Base-by-base conservation (phyloP, 306 rosid genomes). In the Phaseolus lunatus region DNA sequence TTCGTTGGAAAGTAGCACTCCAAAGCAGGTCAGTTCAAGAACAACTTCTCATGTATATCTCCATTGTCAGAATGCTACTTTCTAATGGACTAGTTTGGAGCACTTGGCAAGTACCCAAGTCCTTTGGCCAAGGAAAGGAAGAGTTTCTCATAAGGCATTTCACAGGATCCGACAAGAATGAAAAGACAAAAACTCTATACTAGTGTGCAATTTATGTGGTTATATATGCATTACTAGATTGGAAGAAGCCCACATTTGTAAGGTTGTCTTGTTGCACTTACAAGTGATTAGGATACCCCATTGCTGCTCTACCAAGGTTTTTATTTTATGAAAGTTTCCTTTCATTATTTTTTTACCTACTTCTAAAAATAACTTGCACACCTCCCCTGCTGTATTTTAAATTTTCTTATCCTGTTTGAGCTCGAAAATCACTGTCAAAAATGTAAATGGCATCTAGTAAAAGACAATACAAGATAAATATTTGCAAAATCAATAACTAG, bases 171-270 rank as follows among this genome's bases (percentile, higher is more conserved):
- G 3, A 49, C 62, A 33, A 50, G 65, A 52, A 77, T 65, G 29
- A 52, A 54, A 39, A 65, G 65, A 9, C 9, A 11, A 64, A 52
- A 65, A 37, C 44, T 18, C 53, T 16, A 7, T 10, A 18, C 66
- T 7, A 39, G 9, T 9, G 1, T 37, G 29, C 49, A 76, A 52
- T 37, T 65, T 22, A 37, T 48, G 63, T 1, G 6, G 65, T 76
- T 75, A 62, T 49, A 49, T 33, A 19, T 5, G 35, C 18, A 39
- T 52, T 77, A 66, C 41, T 24, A 53, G 47, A 35, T 12, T 41
- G 59, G 75, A 41, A 56, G 69, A 76, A 7, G 48, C 75, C 47
- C 18, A 54, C 47, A 76, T 65, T 76, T 50, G 8, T 33, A 63
- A 65, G 53, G 72, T 23, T 16, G 27, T 65, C 54, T 41, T 12